Evolutionary conservation across 345 rosid genomes (phyloP), one percentile per base, ranked within the genome.

Genomic region (Sisymbrium altissimum): DNA sequence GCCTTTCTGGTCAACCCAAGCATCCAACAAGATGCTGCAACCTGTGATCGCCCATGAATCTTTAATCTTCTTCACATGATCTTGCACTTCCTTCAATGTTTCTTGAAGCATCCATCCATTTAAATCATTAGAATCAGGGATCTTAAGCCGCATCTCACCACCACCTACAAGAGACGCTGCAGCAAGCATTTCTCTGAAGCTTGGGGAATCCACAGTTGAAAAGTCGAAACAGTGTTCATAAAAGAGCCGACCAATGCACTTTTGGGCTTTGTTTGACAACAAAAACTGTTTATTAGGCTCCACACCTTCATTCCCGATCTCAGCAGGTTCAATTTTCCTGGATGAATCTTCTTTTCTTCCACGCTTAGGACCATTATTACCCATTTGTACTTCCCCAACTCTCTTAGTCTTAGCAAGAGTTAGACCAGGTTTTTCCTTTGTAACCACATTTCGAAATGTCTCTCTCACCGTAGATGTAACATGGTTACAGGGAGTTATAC

Each of bases 1-100:
- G 62, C 91, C 91, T 35, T 79, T 77, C 55, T 77, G 70, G 38
- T 82, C 86, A 19, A 67, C 67, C 91, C 93, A 90, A 76, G 83
- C 85, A 73, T 90, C 93, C 80, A 86, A 60, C 72, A 90, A 74
- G 59, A 90, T 66, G 75, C 86, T 86, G 72, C 93, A 90, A 6
- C 97, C 88, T 2, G 86, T 84, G 50, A 58, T 61, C 27, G 18
- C 73, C 94, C 93, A 90, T 0, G 88, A 84, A 41, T 79, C 73
- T 76, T 78, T 77, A 50, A 86, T 74, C 18, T 65, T 79, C 55
- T 76, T 75, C 54, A 83, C 80, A 71, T 79, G 62, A 29, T 72
- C 77, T 68, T 63, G 75, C 66, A 78, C 76, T 62, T 86, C 85
- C 60, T 66, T 74, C 66, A 82, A 62, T 23, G 69, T 58, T 53